Base-by-base conservation (phyloP, 192 early-diverging fungal species). In the Coemansia sp. region DNA sequence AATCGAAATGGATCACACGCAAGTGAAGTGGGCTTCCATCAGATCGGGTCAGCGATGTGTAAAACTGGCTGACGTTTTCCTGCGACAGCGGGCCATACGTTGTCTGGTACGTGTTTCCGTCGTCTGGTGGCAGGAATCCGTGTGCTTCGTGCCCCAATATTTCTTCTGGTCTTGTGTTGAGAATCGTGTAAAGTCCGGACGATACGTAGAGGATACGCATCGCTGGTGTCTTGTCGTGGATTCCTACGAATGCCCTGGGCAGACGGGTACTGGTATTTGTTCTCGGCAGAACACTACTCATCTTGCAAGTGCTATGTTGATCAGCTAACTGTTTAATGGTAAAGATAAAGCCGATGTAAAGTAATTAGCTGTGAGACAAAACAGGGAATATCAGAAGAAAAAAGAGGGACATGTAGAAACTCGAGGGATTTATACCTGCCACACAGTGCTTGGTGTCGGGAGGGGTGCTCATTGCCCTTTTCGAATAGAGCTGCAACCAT, bases 191-290 rank as follows among this genome's bases (percentile, higher is more conserved):
- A 27, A 62, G 55, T 10, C 57, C 63, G 6, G 74, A 63, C 4
- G 74, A 71, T 3, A 63, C 57, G 17, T 71, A 77, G 10, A 77
- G 52, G 22, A 77, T 19, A 0, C 68, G 64, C 74, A 77, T 61
- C 2, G 65, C 55, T 2, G 61, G 65, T n/a, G 74, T 64, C 29
- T 64, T 65, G 30, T 77, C 68, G 23, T 71, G 74, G 2, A 77
- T 53, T 10, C 65, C 74, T 6, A 76, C 45, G 37, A 61, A 76
- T 41, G 57, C 59, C 61, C 17, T n/a, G 6, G 67, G 30, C 36
- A 67, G 28, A 25, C 23, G 45, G 7, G 45, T 48, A 23, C 45
- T 48, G 23, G 22, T 48, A 15, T 25, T 25, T 22, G 45, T 34
- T 44, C 13, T 48, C 23, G 22, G 1, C 14, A 25, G 8, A 36